These are phyloP conservation scores for Cryomyces minteri DNA, from an alignment of 495 filamentous ascomycete genomes.

Conservation along the genomic window DNA sequence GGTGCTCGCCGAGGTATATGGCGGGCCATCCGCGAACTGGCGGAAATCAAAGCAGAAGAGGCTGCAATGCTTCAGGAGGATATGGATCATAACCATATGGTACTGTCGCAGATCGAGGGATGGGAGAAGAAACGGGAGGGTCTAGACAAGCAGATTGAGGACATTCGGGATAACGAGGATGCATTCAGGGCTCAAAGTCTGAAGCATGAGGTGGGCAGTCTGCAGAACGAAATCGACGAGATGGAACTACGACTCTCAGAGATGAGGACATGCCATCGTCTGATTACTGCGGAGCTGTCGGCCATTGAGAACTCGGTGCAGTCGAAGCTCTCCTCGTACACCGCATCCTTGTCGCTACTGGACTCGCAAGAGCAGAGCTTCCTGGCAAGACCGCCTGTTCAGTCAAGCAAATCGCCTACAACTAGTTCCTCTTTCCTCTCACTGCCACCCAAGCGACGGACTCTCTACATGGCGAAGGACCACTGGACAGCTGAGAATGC, in stretches of 20 bases:
- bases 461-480: conserved; percentile 57
- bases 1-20: conserved; percentile 55
- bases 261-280: conserved; percentile 43
- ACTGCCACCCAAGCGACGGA: conserved; percentile 49
- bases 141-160: conserved; percentile 27
- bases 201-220: conserved; percentile 16
- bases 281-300: conserved; percentile 39
- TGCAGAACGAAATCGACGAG: conserved; percentile 27
- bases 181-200: conserved; percentile 13
- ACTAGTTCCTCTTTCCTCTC: conserved; percentile 16
- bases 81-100: conserved; percentile 35
- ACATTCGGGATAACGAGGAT: conserved; percentile 29
- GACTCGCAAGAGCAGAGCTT: conserved; percentile 32
- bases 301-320: conserved; percentile 44
- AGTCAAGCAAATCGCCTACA: conserved; percentile 20
- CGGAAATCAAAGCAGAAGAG: conserved; percentile 56
- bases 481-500: conserved; percentile 53
- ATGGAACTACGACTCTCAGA: conserved; percentile 46
- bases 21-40: conserved; percentile 49
- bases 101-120: conserved; percentile 38
- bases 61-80: conserved; percentile 37
- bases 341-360: conserved; percentile 32
- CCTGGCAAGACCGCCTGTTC: conserved; percentile 35
- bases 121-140: conserved; percentile 34
- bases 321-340: conserved; percentile 40